A percentile compares a stretch with the other conserved stretches of the same genome.
Conservation (phyloP, 1,284 basidiomycete genomes). For the Ustilago shanxiensis region DNA sequence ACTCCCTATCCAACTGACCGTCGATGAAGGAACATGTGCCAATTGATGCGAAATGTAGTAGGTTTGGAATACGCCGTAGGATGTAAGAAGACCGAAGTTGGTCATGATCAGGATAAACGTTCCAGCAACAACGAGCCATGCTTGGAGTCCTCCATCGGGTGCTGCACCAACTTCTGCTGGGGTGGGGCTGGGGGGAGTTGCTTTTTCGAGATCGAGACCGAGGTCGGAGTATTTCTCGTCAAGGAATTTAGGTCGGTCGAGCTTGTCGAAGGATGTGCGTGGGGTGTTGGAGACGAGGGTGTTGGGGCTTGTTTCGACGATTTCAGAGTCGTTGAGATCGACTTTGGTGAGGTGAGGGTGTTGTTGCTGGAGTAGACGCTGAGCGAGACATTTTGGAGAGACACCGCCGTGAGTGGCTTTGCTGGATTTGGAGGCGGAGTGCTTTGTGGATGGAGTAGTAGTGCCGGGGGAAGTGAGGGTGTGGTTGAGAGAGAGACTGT, state of each 20-base stretch:
- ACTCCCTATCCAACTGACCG: slow-evolving; percentile 44
- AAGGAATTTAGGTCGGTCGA: slow-evolving; percentile 19
- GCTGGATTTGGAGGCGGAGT: neutral
- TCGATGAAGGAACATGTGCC: slow-evolving; percentile 29
- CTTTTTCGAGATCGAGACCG: slow-evolving; percentile 21
- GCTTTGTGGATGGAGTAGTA: neutral
- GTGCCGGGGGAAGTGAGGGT: neutral
- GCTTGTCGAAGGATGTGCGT: slow-evolving; percentile 35
- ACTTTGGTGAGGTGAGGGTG: neutral
- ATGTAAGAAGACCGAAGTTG: slow-evolving; percentile 54
- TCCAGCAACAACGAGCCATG: slow-evolving; percentile 48
- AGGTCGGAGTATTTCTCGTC: neutral
- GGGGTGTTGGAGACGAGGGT: slow-evolving; percentile 46
- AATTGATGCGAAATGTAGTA: slow-evolving; percentile 47
- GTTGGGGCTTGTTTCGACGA: slow-evolving; percentile 31
- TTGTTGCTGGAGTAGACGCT: slow-evolving; percentile 41
- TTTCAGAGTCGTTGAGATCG: neutral
- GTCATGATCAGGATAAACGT: slow-evolving; percentile 54
- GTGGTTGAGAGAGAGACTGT: slow-evolving; percentile 27
- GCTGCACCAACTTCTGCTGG: slow-evolving; percentile 12
- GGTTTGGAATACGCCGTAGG: slow-evolving; percentile 48
- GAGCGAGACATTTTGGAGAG: slow-evolving; percentile 45
- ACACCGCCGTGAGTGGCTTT: slow-evolving; percentile 16
- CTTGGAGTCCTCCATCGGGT: slow-evolving; percentile 45
- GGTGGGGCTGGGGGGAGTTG: neutral